phyloP scores from a whole-genome alignment of 2,329 filamentous ascomycete species.

The Diaporthe batatas region DNA sequence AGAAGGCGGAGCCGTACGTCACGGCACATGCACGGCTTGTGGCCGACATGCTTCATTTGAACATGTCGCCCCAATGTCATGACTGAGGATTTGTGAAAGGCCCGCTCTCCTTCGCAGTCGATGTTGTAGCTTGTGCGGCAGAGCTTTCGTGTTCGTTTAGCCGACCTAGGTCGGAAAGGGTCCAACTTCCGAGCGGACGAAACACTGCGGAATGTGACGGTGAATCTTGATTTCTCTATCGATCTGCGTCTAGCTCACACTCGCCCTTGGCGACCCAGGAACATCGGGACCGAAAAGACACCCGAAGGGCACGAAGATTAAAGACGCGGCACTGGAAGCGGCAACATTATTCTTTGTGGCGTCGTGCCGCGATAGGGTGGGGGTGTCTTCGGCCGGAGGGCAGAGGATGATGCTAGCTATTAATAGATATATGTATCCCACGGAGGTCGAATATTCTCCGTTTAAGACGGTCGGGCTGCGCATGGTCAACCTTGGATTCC shows the following conservation, averaged over 20 bases:
- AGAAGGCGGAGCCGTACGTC: slow-evolving; percentile 37
- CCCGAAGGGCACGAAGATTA: slow-evolving; percentile 13
- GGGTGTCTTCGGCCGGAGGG: slow-evolving; percentile 12
- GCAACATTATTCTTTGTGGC: slow-evolving; percentile 24
- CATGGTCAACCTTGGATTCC: background rate
- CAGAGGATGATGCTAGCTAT: slow-evolving; percentile 5
- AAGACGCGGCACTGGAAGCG: slow-evolving; percentile 16
- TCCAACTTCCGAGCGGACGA: slow-evolving; percentile 2
- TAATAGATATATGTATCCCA: background rate
- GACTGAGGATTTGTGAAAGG: background rate
- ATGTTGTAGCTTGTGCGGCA: slow-evolving; percentile 5
- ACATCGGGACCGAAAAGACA: slow-evolving; percentile 30
- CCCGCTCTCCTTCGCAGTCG: background rate
- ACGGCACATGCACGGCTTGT: slow-evolving; percentile 37
- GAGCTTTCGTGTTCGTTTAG: slow-evolving; percentile 1
- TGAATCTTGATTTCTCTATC: slow-evolving; percentile 27
- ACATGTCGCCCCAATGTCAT: background rate
- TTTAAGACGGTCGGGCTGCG: background rate
- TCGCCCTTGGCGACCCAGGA: background rate
- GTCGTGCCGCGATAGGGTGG: slow-evolving; percentile 8
- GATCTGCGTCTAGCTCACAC: slow-evolving; percentile 22
- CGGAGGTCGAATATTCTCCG: background rate
- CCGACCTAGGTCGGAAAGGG: slow-evolving; percentile 14
- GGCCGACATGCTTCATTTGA: slow-evolving; percentile 20
- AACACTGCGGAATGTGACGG: slow-evolving; percentile 28